These are phyloP conservation scores for Pseudonitzschia multiseries DNA, from an alignment of 108 stramenopile genomes.

Conservation along the genomic window DNA sequence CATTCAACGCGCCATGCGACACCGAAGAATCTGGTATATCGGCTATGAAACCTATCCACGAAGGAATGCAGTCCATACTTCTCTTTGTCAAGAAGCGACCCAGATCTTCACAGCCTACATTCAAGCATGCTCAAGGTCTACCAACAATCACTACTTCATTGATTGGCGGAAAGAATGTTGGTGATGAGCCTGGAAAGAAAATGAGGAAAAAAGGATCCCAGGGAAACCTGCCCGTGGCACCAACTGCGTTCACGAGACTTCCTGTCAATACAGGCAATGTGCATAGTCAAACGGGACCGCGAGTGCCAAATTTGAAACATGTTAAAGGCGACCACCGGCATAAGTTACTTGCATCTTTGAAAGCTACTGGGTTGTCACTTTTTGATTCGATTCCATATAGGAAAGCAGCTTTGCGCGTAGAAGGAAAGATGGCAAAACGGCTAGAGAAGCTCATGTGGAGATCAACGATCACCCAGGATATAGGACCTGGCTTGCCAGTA, in stretches of 20 bases:
- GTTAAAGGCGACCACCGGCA: slow-evolving; percentile 21
- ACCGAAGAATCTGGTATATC: slow-evolving; percentile 22
- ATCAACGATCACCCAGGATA: slow-evolving; percentile 18
- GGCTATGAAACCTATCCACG: background rate
- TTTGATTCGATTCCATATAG: slow-evolving; percentile 41
- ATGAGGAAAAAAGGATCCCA: slow-evolving; percentile 30
- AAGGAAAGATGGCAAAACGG: slow-evolving; percentile 28
- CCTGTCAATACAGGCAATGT: background rate
- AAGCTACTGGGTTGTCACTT: slow-evolving; percentile 22
- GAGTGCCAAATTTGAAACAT: slow-evolving; percentile 25
- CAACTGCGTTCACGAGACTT: slow-evolving; percentile 23
- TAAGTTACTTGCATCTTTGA: slow-evolving; percentile 28
- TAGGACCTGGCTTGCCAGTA: slow-evolving; percentile 37
- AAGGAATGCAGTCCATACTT: slow-evolving; percentile 19
- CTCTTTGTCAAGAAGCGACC: slow-evolving; percentile 30
- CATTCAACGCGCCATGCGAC: slow-evolving; percentile 11
- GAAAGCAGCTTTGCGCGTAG: slow-evolving; percentile 31
- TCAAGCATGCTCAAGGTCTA: slow-evolving; percentile 2
- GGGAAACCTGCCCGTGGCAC: background rate
- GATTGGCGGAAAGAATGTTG: background rate
- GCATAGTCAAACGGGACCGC: background rate
- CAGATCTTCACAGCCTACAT: background rate
- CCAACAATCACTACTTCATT: background rate
- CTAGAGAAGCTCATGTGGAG: slow-evolving; percentile 28
- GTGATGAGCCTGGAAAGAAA: slow-evolving; percentile 28